Base-by-base conservation (phyloP, 2,329 filamentous ascomycete genomes). In the Pseudogymnoascus sp. region DNA sequence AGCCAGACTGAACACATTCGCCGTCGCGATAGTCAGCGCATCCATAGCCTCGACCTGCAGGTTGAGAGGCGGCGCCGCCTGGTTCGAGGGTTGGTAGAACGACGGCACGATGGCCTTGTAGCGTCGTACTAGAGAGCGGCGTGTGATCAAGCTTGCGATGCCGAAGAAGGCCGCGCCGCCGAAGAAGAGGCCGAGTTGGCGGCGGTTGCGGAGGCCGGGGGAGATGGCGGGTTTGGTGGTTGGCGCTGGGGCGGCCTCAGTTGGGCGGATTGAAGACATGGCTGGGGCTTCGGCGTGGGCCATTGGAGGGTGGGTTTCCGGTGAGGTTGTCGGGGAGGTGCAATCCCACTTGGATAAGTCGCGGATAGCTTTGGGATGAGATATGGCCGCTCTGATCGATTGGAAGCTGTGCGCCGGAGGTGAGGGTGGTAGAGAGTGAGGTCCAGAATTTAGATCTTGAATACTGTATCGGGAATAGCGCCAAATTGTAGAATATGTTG, bases 21-120 rank as follows among this genome's bases (percentile, higher is more conserved):
- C 82, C 0, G 93, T 96, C 0, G 93, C 95, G 37, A 97, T 79
- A 59, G 88, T 89, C 21, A 99, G 79, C 0, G 93, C 93, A 75
- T 96, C 89, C 36, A 89, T 77, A 0, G 93, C 93, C 66, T 97
- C 88, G 40, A 89, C 73, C 1, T 85, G 82, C 6, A 87, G 86
- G 70, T 88, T 88, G 28, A 85, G 80, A 49, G 79, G 61, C 75
- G 72, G 74, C 75, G 75, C 80, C 77, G 75, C 46, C 67, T 79
- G 75, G 68, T 84, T 84, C 74, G 84, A 87, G 49, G 82, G 84
- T 12, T 84, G 78, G 80, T 89, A 96, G 78, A 89, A 93, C 56
- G 82, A 83, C 9, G 93, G 92, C 40, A 84, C 77, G 11, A 84
- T 78, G 21, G 84, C 79, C 21, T 83, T 73, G 63, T 83, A 81